Percentiles rank a stretch among this genome's conserved stretches.
These are phyloP conservation scores for Kwoniella heveanensis DNA, from an alignment of 768 basidiomycete species.

Conservation along the genomic window DNA sequence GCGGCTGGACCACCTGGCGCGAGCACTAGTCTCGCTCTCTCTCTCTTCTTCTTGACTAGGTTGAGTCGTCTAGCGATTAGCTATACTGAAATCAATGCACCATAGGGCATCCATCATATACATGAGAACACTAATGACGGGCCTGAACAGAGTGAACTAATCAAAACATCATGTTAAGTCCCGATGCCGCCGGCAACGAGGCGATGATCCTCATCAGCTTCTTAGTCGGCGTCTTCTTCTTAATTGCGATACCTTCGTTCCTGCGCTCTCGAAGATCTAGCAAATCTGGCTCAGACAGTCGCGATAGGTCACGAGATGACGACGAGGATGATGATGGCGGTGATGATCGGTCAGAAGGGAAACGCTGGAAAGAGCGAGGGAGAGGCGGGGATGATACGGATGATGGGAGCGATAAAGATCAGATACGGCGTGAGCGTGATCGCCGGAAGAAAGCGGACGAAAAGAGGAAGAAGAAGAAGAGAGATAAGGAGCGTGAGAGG, in stretches of 20 bases:
- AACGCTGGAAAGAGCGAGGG: constrained; percentile 2
- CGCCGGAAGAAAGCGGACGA: not conserved
- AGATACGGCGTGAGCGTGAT: not conserved
- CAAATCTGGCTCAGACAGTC: not conserved
- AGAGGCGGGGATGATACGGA: constrained; percentile 7
- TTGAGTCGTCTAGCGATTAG: no score
- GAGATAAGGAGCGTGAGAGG: constrained; percentile 4
- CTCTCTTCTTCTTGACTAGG: no score
- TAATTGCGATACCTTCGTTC: constrained; percentile 58
- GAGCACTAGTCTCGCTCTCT: no score
- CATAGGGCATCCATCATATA: no score
- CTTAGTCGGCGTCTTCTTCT: constrained; percentile 64
- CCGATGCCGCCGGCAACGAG: constrained; percentile 16
- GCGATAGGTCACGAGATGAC: not conserved
- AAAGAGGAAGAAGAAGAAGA: not conserved
- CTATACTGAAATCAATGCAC: no score
- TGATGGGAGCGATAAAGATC: not conserved
- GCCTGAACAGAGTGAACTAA: not conserved
- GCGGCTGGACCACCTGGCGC: no score
- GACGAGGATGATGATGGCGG: constrained; percentile 11
- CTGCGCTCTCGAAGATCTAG: not conserved
- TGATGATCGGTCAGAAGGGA: not conserved
- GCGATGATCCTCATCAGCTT: constrained; percentile 61
- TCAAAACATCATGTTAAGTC: constrained; percentile 13
- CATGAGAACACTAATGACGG: not conserved